Percentiles rank a stretch among this genome's conserved stretches.
Conservation (phyloP, 495 filamentous ascomycete species). For the Rhypophila decipiens region DNA sequence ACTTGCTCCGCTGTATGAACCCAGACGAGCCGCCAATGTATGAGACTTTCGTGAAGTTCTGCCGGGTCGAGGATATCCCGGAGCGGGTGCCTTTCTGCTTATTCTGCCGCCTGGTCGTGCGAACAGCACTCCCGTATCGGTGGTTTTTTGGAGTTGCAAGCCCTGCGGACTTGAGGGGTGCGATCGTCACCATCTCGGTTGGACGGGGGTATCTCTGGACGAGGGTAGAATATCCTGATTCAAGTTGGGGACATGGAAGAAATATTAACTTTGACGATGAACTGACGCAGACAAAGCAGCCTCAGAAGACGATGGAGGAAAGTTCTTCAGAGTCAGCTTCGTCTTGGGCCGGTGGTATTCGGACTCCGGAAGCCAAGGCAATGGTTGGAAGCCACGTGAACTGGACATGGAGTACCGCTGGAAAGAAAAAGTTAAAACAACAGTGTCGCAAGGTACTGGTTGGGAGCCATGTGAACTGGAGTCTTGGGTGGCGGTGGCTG, state of each 20-base stretch:
- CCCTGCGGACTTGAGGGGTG: neutral
- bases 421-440: no score
- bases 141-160: constrained; percentile 33
- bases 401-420: no score
- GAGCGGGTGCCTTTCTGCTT: neutral
- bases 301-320: neutral
- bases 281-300: neutral
- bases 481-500: neutral
- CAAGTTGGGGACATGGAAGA: neutral
- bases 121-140: neutral
- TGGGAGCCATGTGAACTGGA: neutral
- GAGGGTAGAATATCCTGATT: neutral
- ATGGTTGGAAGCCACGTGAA: neutral
- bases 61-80: neutral
- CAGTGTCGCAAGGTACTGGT: no score
- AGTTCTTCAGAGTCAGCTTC: neutral
- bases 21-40: neutral
- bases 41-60: constrained; percentile 1
- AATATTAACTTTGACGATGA: neutral
- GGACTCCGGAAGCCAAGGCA: neutral
- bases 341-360: neutral
- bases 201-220: neutral
- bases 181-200: neutral
- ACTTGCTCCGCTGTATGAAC: constrained; percentile 3
- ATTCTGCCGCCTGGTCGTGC: constrained; percentile 1